Conservation (phyloP, 192 early-diverging fungal species). For the Coemansia umbellata region DNA sequence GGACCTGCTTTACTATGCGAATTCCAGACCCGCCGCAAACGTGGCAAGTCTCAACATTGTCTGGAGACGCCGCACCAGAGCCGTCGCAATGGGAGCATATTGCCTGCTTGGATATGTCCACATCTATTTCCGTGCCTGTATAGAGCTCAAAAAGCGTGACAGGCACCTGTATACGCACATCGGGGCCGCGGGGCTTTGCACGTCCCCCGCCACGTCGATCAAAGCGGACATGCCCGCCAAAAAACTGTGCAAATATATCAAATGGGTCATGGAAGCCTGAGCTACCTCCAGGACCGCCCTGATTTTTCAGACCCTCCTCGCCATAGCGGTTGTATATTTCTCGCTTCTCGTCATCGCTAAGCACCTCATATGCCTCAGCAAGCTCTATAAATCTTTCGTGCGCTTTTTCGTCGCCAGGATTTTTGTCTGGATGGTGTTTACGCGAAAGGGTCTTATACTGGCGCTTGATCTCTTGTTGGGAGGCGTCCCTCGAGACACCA, state of each 20-base stretch:
- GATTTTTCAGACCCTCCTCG: constrained; percentile 89
- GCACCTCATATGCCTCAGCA: constrained; percentile 88
- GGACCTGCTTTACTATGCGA: constrained; percentile 73
- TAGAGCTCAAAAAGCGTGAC: constrained; percentile 93
- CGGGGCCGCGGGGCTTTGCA: constrained; percentile 80
- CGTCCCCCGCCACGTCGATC: constrained; percentile 50
- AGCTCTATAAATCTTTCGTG: constrained; percentile 88
- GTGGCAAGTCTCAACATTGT: constrained; percentile 81
- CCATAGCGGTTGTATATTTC: constrained; percentile 90
- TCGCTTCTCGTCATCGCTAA: constrained; percentile 89
- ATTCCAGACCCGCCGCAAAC: constrained; percentile 78
- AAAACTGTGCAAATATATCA: constrained; percentile 95
- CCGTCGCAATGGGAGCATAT: constrained; percentile 92
- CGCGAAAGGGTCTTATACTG: constrained; percentile 88
- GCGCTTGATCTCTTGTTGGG: constrained; percentile 86
- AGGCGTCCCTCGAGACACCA: constrained; percentile 74
- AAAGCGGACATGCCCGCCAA: constrained; percentile 64
- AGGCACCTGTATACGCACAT: constrained; percentile 69
- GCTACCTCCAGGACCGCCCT: constrained; percentile 52
- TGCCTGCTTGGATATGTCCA: constrained; percentile 92
- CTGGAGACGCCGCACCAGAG: constrained; percentile 76
- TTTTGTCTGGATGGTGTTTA: constrained; percentile 86
- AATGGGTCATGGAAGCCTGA: constrained; percentile 87
- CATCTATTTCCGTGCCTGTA: constrained; percentile 74
- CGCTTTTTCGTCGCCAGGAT: constrained; percentile 77